Evolutionary conservation across 139 green algal genomes (phyloP).

Genomic region (Zygnema circumcarinatum): DNA sequence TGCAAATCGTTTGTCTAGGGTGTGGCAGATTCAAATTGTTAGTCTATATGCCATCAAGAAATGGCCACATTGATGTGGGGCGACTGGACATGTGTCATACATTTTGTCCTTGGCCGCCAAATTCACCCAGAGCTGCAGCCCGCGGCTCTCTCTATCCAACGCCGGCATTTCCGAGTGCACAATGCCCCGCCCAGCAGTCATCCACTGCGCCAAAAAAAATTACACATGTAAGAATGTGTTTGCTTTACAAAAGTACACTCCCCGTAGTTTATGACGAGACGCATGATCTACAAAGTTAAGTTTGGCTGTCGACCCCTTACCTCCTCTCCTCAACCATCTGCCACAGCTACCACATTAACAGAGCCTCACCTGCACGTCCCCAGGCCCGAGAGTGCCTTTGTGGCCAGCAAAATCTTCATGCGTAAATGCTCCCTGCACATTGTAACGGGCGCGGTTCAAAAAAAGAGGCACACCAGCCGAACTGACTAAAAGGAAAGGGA

Average conservation of each 20-base stretch:
- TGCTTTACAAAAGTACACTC: not conserved
- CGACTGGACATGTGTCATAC: too few species aligned
- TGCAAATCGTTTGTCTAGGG: not conserved
- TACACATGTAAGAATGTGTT: not conserved
- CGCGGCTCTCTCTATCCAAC: slow-evolving; percentile 18
- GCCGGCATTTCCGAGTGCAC: slow-evolving; percentile 62
- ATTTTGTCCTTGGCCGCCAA: slow-evolving; percentile 66
- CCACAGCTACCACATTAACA: too few species aligned
- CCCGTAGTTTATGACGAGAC: not conserved
- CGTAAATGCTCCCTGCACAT: slow-evolving; percentile 42
- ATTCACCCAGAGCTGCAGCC: slow-evolving; percentile 68
- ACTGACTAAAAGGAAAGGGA: not conserved
- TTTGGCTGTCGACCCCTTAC: slow-evolving; percentile 11
- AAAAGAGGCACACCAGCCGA: not conserved
- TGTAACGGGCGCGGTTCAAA: not conserved
- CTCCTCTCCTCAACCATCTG: too few species aligned
- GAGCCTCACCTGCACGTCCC: slow-evolving; percentile 39
- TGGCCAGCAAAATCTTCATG: slow-evolving; percentile 63
- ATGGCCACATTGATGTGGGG: too few species aligned
- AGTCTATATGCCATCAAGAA: not conserved
- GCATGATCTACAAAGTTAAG: not conserved
- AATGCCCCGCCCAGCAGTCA: slow-evolving; percentile 67
- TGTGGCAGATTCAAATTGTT: not conserved
- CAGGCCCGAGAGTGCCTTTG: slow-evolving; percentile 50
- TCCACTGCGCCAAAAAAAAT: slow-evolving; percentile 61